Percentiles rank a stretch among this genome's conserved stretches.
These are phyloP conservation scores for Rubia tinctorum DNA, from an alignment of 305 asterid species.

Conservation along the genomic window DNA sequence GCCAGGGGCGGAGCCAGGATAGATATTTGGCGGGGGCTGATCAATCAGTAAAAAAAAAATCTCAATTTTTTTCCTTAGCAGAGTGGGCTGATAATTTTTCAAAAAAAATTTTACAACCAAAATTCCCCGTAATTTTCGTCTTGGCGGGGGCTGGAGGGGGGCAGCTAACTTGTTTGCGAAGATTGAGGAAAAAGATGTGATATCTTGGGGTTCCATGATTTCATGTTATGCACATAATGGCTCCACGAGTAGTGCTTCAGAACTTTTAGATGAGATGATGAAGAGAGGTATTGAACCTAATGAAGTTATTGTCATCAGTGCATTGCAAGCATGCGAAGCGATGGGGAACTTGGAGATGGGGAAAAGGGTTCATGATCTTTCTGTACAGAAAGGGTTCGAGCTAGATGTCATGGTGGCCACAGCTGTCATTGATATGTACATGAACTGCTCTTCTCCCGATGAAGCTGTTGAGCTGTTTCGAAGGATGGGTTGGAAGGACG, in stretches of 20 bases:
- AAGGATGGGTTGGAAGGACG: slow-evolving; percentile 49
- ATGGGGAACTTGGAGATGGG: slow-evolving; percentile 40
- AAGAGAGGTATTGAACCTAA: slow-evolving; percentile 42
- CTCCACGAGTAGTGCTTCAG: slow-evolving; percentile 34
- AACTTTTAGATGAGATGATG: slow-evolving; percentile 46
- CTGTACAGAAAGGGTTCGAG: slow-evolving; percentile 34
- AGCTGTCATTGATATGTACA: slow-evolving; percentile 79
- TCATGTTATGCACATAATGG: slow-evolving; percentile 70
- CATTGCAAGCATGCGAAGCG: slow-evolving; percentile 75
- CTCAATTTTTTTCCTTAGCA: too few relatives aligned
- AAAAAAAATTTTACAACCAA: too few relatives aligned
- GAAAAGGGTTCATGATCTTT: slow-evolving; percentile 46
- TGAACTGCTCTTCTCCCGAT: slow-evolving; percentile 56
- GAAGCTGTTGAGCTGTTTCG: slow-evolving; percentile 54
- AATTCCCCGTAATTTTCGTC: too few relatives aligned
- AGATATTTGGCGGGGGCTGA: too few relatives aligned
- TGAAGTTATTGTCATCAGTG: slow-evolving; percentile 41
- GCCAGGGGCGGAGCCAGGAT: too few relatives aligned
- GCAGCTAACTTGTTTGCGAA: slow-evolving; percentile 45
- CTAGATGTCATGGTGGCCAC: slow-evolving; percentile 49
- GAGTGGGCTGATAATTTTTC: too few relatives aligned
- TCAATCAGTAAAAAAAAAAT: too few relatives aligned
- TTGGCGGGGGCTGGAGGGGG: too few relatives aligned
- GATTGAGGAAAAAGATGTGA: slow-evolving; percentile 61
- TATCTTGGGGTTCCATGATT: slow-evolving; percentile 75